These are phyloP conservation scores for Trypanosoma conorhini DNA, from an alignment of 208 protist species.

Conservation along the genomic window DNA sequence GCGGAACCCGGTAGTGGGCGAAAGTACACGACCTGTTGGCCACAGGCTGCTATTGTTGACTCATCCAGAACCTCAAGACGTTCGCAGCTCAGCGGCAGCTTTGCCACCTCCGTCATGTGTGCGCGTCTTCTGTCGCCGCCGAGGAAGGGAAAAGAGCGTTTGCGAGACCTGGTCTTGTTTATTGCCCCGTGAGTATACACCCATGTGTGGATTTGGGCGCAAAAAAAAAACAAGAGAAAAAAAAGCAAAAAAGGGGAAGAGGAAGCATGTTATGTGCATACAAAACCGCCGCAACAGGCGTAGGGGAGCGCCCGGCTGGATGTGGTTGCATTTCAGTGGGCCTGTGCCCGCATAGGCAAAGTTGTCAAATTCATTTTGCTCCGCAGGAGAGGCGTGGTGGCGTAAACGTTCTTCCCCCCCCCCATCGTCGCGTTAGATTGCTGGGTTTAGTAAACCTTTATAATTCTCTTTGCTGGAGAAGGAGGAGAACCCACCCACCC, in stretches of 20 bases:
- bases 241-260: constrained; percentile 2
- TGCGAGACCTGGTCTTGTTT: neutral
- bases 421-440: neutral
- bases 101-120: constrained; percentile 35
- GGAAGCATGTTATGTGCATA: too few relatives aligned
- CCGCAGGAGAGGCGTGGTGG: too few relatives aligned
- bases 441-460: too few relatives aligned
- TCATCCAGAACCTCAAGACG: constrained; percentile 36
- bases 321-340: too few relatives aligned
- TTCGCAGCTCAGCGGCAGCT: constrained; percentile 51
- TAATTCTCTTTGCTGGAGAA: neutral
- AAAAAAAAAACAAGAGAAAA: constrained; percentile 17
- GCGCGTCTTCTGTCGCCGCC: neutral
- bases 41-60: constrained; percentile 43
- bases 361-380: neutral
- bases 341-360: too few relatives aligned
- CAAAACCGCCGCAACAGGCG: too few relatives aligned
- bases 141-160: neutral
- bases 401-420: neutral
- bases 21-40: constrained; percentile 38
- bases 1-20: neutral
- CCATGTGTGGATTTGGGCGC: neutral
- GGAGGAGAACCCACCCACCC: too few relatives aligned
- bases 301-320: too few relatives aligned
- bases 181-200: neutral